phyloP scores from a whole-genome alignment of 2,329 filamentous ascomycete species.

The Calonectria hawksworthii region DNA sequence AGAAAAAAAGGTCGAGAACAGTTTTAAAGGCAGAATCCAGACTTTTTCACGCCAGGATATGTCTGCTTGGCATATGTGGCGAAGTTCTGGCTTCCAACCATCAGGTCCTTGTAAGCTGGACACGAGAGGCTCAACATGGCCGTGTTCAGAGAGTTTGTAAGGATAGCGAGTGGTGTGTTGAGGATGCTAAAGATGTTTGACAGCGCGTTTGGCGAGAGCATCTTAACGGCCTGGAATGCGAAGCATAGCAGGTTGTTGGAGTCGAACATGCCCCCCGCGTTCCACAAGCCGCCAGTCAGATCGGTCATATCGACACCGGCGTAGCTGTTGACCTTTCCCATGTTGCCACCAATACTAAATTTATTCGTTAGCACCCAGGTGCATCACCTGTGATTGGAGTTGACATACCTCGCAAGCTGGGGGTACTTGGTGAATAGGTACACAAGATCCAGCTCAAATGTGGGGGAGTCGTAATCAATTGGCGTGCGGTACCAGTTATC shows the following conservation, averaged over 20 bases:
- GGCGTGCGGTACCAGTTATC: constrained; percentile 63
- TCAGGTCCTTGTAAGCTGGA: neutral
- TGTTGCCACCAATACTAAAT: neutral
- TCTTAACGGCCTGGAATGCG: neutral
- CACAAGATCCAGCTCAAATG: neutral
- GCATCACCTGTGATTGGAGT: too few species aligned
- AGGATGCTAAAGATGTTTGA: neutral
- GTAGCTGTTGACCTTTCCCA: neutral
- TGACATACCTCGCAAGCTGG: neutral
- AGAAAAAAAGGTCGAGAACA: too few species aligned
- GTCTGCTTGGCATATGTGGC: neutral
- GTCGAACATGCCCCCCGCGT: neutral
- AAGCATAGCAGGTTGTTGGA: neutral
- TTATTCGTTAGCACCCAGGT: neutral
- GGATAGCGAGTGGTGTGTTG: neutral
- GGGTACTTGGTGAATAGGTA: neutral
- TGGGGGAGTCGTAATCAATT: constrained; percentile 55
- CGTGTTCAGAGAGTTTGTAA: neutral
- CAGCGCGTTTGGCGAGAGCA: neutral
- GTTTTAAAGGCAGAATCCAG: neutral
- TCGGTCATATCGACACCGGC: neutral
- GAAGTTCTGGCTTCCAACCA: neutral
- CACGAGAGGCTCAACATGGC: neutral
- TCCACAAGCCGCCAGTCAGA: neutral
- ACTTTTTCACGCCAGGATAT: neutral